A percentile compares a stretch with the other conserved stretches of the same genome.
phyloP scores from a whole-genome alignment of 805 yeast genomes.

The Teunomyces tritomae region DNA sequence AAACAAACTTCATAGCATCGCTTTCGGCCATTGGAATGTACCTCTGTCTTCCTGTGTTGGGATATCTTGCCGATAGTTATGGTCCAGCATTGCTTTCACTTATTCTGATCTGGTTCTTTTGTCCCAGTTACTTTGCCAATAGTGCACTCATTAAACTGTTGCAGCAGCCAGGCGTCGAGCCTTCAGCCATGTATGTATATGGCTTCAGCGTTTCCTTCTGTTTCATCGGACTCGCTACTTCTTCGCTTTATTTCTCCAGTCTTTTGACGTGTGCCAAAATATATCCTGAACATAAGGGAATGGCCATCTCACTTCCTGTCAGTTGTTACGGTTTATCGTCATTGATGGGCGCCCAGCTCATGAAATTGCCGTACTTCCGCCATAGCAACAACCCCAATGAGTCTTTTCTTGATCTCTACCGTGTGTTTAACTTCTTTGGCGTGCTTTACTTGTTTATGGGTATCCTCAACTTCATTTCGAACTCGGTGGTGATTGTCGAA shows the following conservation, averaged over 20 bases:
- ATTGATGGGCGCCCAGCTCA: conserved; percentile 64
- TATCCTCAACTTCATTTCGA: conserved; percentile 57
- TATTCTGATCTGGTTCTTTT: conserved; percentile 56
- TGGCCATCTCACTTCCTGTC: conserved; percentile 86
- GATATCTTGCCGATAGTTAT: conserved; percentile 79
- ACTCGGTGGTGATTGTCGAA: conserved; percentile 61
- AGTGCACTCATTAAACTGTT: conserved; percentile 16
- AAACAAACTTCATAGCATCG: conserved; percentile 70
- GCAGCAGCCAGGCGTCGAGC: conserved; percentile 1
- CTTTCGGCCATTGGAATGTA: conserved; percentile 79
- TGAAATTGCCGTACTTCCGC: conserved; percentile 41
- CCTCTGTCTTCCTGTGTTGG: conserved; percentile 75
- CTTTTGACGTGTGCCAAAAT: conserved; percentile 80
- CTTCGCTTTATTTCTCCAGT: conserved; percentile 68
- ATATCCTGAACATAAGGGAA: conserved; percentile 71
- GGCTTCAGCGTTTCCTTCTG: conserved; percentile 49
- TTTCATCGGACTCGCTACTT: conserved; percentile 68
- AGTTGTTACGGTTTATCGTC: conserved; percentile 84
- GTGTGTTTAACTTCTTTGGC: conserved; percentile 53
- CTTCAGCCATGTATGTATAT: conserved; percentile 12
- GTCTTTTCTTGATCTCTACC: conserved; percentile 42
- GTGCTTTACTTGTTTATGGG: conserved; percentile 56
- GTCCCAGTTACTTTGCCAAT: conserved; percentile 62
- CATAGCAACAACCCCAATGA: conserved; percentile 8
- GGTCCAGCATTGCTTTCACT: conserved; percentile 75